Evolutionary conservation across 805 yeast species (phyloP).

Genomic region (Candida cerambycidarum): DNA sequence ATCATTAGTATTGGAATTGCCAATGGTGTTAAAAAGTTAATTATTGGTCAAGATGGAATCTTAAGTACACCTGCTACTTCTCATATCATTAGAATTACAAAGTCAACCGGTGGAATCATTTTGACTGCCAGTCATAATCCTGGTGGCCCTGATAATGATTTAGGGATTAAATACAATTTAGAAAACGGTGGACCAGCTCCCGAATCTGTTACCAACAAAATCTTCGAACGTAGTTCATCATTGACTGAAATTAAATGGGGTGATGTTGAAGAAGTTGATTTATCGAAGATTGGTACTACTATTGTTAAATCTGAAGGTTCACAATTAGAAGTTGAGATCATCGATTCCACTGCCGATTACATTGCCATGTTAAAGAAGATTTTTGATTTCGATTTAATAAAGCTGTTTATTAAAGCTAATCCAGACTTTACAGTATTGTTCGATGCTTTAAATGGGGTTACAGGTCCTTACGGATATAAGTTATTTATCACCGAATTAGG

Average conservation of each 20-base stretch:
- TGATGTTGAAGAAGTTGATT: conserved; percentile 60
- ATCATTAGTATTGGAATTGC: conserved; percentile 87
- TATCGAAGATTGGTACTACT: conserved; percentile 53
- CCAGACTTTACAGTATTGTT: conserved; percentile 69
- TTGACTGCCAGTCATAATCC: conserved; percentile 97
- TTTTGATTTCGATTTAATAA: conserved; percentile 84
- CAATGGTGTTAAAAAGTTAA: conserved; percentile 81
- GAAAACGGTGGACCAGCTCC: conserved; percentile 99
- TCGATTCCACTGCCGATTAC: conserved; percentile 79
- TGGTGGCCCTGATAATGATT: conserved; percentile 89
- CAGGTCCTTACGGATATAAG: conserved; percentile 92
- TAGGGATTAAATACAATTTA: conserved; percentile 94
- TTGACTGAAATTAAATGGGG: conserved; percentile 59
- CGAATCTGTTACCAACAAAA: conserved; percentile 85
- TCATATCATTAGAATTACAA: conserved; percentile 75
- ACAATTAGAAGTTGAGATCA: conserved; percentile 70
- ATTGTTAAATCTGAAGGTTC: conserved; percentile 38
- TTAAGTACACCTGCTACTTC: conserved; percentile 96
- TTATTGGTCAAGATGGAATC: conserved; percentile 85
- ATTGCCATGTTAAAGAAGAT: conserved; percentile 77
- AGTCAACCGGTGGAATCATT: conserved; percentile 91
- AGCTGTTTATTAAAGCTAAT: conserved; percentile 58
- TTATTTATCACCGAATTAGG: conserved; percentile 86
- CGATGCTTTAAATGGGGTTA: conserved; percentile 91
- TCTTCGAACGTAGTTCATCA: conserved; percentile 65